Percentiles rank a stretch among this genome's conserved stretches.
Conservation (phyloP, 2,329 filamentous ascomycete genomes). For the Pseudocercospora cruenta region DNA sequence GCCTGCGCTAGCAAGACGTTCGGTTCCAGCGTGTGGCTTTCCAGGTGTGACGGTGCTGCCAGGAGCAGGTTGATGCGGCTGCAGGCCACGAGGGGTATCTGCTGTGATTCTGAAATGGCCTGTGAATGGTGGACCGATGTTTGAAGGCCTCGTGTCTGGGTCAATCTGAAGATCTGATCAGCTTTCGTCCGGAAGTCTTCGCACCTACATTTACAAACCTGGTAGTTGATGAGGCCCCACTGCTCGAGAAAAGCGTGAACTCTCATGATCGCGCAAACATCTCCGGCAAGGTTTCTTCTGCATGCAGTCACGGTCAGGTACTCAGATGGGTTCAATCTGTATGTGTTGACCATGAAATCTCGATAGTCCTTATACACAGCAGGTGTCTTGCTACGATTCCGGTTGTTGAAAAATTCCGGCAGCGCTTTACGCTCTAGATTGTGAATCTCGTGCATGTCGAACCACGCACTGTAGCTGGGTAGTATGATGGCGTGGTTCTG, state of each 20-base stretch:
- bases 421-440: conserved; percentile 91
- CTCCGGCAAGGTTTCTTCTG: conserved; percentile 88
- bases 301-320: conserved; percentile 97
- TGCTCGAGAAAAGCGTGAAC: conserved; percentile 97
- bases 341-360: conserved; percentile 99
- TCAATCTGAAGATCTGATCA: conserved; percentile 69
- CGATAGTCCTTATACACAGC: conserved; percentile 98
- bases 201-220: conserved; percentile 58
- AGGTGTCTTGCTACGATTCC: conserved; percentile 96
- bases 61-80: conserved; percentile 90
- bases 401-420: conserved; percentile 97
- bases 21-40: conserved; percentile 68
- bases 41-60: conserved; percentile 66
- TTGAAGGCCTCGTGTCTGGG: conserved; percentile 90
- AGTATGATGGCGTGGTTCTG: conserved; percentile 96
- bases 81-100: conserved; percentile 90
- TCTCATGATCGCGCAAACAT: conserved; percentile 98
- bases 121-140: conserved; percentile 93
- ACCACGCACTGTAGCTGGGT: conserved; percentile 97
- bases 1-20: conserved; percentile 67
- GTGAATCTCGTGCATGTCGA: conserved; percentile 94
- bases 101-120: conserved; percentile 96
- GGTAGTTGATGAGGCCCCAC: conserved; percentile 98
- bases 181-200: background rate
- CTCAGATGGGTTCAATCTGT: conserved; percentile 91